A percentile compares a stretch with the other conserved stretches of the same genome.
Evolutionary conservation across 768 basidiomycete genomes (phyloP).

Genomic region (Termitomyces sp.): DNA sequence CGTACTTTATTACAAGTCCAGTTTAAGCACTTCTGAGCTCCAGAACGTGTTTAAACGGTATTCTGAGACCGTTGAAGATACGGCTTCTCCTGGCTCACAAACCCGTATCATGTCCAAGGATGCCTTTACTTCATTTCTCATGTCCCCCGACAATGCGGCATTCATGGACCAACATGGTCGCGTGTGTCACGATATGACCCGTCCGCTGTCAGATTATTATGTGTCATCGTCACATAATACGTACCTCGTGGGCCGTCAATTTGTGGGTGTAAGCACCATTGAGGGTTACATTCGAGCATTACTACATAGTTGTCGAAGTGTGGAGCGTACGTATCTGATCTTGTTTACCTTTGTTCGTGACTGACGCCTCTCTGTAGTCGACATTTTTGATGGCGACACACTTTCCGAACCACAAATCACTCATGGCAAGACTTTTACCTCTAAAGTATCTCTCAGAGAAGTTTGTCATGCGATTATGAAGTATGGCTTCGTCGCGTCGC

Average conservation of each 20-base stretch:
- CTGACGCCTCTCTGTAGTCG: conserved; percentile 49
- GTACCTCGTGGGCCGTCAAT: conserved; percentile 79
- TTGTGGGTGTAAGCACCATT: conserved; percentile 85
- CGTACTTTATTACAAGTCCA: conserved; percentile 26
- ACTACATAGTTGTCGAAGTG: conserved; percentile 84
- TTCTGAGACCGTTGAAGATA: conserved; percentile 11
- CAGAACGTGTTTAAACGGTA: conserved; percentile 35
- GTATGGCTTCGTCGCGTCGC: conserved; percentile 91
- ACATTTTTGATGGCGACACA: conserved; percentile 82
- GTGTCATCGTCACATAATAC: conserved; percentile 93
- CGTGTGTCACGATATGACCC: conserved; percentile 80
- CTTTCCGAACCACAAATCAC: conserved; percentile 73
- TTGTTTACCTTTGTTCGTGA: background rate
- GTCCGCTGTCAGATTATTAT: conserved; percentile 82
- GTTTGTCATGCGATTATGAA: conserved; percentile 83
- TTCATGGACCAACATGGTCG: conserved; percentile 37
- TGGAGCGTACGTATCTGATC: conserved; percentile 62
- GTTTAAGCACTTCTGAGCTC: conserved; percentile 28
- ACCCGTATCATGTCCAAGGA: conserved; percentile 44
- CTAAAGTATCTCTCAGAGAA: conserved; percentile 77
- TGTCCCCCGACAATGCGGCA: conserved; percentile 71
- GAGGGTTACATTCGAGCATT: conserved; percentile 92
- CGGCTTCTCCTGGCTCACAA: conserved; percentile 1
- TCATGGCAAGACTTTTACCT: conserved; percentile 89
- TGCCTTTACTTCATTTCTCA: conserved; percentile 72